Evolutionary conservation across 352 stramenopile species (phyloP).

Genomic region (Pythium volutum): DNA sequence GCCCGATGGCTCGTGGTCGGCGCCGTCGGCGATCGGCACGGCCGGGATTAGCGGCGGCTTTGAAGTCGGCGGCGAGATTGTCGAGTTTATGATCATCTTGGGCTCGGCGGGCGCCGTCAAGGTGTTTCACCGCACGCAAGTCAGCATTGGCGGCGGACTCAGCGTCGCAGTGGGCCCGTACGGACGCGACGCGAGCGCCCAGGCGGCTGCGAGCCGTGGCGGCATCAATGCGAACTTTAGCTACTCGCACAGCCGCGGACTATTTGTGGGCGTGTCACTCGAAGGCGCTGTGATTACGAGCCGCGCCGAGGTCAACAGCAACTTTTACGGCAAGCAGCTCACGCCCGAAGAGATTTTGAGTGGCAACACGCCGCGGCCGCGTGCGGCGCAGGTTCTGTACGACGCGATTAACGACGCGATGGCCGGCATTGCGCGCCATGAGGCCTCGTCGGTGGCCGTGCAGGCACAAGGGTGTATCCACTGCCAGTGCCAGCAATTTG

Average conservation of each 20-base stretch:
- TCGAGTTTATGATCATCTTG: constrained; percentile 95
- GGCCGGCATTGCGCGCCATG: constrained; percentile 61
- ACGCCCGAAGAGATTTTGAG: constrained; percentile 76
- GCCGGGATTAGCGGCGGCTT: constrained; percentile 85
- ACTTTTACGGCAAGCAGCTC: constrained; percentile 91
- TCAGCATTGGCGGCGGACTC: constrained; percentile 92
- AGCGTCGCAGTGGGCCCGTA: constrained; percentile 90
- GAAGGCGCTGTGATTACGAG: constrained; percentile 91
- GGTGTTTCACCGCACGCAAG: constrained; percentile 85
- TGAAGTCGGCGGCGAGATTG: constrained; percentile 88
- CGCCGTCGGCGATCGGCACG: constrained; percentile 92
- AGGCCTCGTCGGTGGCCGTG: constrained; percentile 29
- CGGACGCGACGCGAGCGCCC: constrained; percentile 75
- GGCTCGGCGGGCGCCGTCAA: constrained; percentile 91
- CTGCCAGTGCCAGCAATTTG: constrained; percentile 55
- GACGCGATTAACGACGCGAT: constrained; percentile 72
- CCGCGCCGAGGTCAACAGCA: constrained; percentile 91
- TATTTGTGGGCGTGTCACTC: constrained; percentile 93
- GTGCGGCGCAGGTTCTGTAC: constrained; percentile 73
- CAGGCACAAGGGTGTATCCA: constrained; percentile 37
- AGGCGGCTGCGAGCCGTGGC: constrained; percentile 71
- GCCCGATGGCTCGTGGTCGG: constrained; percentile 84
- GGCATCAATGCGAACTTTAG: constrained; percentile 92
- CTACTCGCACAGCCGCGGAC: constrained; percentile 90
- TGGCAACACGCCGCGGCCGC: constrained; percentile 49